These are phyloP conservation scores for Poterioochromonas sp. DNA, from an alignment of 352 stramenopile species.

Conservation along the genomic window DNA sequence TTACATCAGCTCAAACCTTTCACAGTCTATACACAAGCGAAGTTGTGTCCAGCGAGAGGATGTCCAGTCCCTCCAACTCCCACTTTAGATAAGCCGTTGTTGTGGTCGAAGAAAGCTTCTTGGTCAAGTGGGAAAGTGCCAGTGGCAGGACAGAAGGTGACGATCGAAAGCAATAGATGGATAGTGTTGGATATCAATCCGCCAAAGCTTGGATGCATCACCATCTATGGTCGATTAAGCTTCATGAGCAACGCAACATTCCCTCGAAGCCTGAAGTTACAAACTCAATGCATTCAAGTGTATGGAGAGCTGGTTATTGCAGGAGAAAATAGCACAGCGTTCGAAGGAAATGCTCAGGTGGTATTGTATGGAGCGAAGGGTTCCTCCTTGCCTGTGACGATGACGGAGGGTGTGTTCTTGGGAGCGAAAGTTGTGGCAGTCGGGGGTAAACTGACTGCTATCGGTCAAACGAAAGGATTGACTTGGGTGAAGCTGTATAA, in stretches of 20 bases:
- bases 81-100: neutral
- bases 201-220: neutral
- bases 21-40: no score
- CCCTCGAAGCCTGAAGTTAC: neutral
- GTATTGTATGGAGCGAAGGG: neutral
- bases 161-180: slow-evolving; percentile 2
- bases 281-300: neutral
- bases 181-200: slow-evolving; percentile 23
- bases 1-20: no score
- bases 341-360: neutral
- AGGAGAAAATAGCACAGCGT: neutral
- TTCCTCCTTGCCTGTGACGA: neutral
- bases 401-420: neutral
- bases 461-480: neutral
- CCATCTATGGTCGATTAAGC: slow-evolving; percentile 10
- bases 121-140: neutral
- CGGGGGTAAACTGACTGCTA: neutral
- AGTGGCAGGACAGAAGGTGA: neutral
- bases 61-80: slow-evolving; percentile 8
- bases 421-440: slow-evolving; percentile 13
- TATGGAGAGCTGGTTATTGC: neutral
- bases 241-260: neutral
- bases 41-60: neutral
- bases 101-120: neutral
- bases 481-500: neutral